Conservation (phyloP, 441 rosid genomes). For the Adansonia grandidieri region DNA sequence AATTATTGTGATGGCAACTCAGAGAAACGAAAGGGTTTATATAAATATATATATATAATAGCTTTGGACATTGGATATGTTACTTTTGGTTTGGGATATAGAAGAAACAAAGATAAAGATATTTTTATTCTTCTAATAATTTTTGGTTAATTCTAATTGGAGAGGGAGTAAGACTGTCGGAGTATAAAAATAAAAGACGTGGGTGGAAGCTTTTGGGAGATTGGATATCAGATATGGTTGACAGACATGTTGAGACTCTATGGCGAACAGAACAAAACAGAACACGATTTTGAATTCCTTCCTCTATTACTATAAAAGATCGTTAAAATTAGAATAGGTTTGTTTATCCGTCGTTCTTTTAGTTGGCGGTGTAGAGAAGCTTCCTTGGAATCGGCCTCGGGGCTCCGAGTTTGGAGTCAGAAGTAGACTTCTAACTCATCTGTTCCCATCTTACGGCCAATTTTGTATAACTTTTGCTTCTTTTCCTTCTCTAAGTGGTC, state of each 20-base stretch:
- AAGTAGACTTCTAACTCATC: background rate
- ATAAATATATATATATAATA: background rate
- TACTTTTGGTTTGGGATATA: background rate
- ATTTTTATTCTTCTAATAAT: background rate
- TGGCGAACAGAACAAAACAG: background rate
- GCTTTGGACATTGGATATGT: background rate
- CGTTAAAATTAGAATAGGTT: background rate
- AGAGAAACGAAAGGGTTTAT: background rate
- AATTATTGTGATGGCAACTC: background rate
- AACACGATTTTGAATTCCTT: background rate
- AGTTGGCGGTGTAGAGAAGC: background rate
- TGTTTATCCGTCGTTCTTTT: background rate
- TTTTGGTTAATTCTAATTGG: background rate
- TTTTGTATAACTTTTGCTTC: background rate
- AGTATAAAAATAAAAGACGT: background rate
- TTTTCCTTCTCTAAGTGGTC: background rate
- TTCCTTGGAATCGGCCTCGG: background rate
- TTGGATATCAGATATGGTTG: background rate
- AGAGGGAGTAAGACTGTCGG: background rate
- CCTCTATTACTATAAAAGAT: background rate
- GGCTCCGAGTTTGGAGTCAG: background rate
- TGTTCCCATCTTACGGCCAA: background rate
- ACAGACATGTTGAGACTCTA: background rate
- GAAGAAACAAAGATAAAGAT: background rate
- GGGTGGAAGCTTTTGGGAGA: background rate